A percentile compares a stretch with the other conserved stretches of the same genome.
These are phyloP conservation scores for Tetradesmus obliquus DNA, from an alignment of 139 green algal genomes.

Conservation along the genomic window DNA sequence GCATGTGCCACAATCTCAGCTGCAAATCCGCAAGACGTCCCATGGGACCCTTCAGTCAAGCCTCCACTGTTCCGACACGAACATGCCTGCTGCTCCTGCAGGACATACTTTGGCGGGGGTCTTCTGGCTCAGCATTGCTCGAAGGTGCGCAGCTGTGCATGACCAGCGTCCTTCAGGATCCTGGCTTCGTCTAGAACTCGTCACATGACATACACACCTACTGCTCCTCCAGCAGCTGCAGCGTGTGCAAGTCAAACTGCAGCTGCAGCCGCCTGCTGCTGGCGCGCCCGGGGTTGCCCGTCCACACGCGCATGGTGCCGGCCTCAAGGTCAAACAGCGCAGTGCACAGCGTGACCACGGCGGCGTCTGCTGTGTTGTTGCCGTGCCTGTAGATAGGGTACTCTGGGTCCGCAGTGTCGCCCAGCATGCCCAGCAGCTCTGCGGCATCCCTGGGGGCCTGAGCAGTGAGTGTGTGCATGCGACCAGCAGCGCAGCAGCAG, in stretches of 20 bases:
- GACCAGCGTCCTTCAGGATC: too few relatives aligned
- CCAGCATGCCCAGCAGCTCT: slow-evolving; percentile 23
- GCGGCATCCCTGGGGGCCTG: background rate
- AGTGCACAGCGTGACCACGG: slow-evolving; percentile 45
- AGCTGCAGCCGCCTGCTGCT: slow-evolving; percentile 8
- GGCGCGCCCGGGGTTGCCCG: slow-evolving; percentile 36
- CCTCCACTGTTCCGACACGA: too few relatives aligned
- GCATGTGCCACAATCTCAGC: too few relatives aligned
- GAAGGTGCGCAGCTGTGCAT: too few relatives aligned
- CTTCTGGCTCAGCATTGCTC: too few relatives aligned
- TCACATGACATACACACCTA: background rate
- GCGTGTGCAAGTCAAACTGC: background rate
- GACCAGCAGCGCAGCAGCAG: background rate
- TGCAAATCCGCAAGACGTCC: too few relatives aligned
- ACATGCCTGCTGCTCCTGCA: too few relatives aligned
- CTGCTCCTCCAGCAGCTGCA: slow-evolving; percentile 1
- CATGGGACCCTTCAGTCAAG: too few relatives aligned
- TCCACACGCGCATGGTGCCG: slow-evolving; percentile 5
- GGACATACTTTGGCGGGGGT: too few relatives aligned
- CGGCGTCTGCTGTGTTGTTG: background rate
- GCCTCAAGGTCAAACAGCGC: slow-evolving; percentile 40
- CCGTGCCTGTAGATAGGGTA: slow-evolving; percentile 46
- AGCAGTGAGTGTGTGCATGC: background rate
- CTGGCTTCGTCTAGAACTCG: too few relatives aligned
- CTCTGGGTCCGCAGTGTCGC: slow-evolving; percentile 34